phyloP scores from a whole-genome alignment of 2,329 filamentous ascomycete species.

The Ambrosiella beaveri region DNA sequence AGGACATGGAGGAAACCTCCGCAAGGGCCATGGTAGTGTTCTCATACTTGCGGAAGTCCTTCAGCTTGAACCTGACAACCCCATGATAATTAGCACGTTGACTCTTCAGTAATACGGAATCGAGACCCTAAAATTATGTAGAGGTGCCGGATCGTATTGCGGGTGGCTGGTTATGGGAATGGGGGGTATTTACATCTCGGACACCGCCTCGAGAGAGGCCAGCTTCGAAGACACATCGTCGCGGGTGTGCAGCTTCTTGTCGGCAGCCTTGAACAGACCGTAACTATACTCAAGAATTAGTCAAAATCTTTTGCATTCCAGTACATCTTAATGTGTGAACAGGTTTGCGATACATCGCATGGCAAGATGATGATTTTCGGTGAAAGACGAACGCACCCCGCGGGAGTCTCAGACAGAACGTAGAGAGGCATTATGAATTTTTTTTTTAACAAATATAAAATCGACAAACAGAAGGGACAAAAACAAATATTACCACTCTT shows the following conservation, averaged over 20 bases:
- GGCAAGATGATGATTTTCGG: neutral
- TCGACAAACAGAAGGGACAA: conserved; percentile 6
- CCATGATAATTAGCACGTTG: conserved; percentile 9
- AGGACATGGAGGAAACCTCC: conserved; percentile 67
- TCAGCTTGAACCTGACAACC: conserved; percentile 61
- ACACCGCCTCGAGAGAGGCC: conserved; percentile 65
- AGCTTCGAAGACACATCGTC: conserved; percentile 62
- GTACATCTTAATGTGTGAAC: neutral
- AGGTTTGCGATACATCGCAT: neutral
- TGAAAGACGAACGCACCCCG: conserved; percentile 36
- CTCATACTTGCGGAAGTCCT: conserved; percentile 95
- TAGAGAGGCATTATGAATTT: conserved; percentile 41
- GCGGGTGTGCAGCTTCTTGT: conserved; percentile 93
- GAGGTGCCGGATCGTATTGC: neutral
- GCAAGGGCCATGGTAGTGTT: conserved; percentile 79
- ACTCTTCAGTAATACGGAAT: neutral
- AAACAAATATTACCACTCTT: conserved; percentile 6
- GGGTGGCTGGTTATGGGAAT: neutral
- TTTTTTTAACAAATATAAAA: neutral
- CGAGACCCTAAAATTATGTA: neutral
- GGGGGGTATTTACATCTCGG: conserved; percentile 52
- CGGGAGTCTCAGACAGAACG: conserved; percentile 84
- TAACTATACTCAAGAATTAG: conserved; percentile 41
- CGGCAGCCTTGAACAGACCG: conserved; percentile 92
- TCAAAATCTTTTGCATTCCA: neutral